Evolutionary conservation across 1,284 basidiomycete genomes (phyloP).

Genomic region (Meripilus lineatus): DNA sequence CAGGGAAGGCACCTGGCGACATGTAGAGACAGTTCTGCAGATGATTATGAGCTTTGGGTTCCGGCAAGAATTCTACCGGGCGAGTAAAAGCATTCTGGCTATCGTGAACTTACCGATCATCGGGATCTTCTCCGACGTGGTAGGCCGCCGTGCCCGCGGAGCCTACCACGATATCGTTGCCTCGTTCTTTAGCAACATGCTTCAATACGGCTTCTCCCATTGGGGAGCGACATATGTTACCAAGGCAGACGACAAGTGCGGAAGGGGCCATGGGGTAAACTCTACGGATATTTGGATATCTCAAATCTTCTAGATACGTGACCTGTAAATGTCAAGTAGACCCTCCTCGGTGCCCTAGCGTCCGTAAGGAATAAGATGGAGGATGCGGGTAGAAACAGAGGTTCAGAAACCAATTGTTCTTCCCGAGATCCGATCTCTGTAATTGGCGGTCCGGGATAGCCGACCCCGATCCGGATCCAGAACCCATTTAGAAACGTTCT

Average conservation of each 20-base stretch:
- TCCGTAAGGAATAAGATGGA: no score
- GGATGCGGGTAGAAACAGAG: no score
- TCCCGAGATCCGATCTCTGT: no score
- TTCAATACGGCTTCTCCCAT: slow-evolving; percentile 76
- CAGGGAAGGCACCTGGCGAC: slow-evolving; percentile 45
- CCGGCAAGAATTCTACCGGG: neutral
- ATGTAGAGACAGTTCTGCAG: slow-evolving; percentile 54
- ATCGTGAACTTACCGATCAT: slow-evolving; percentile 58
- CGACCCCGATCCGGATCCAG: no score
- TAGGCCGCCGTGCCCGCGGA: slow-evolving; percentile 72
- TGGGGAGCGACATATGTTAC: slow-evolving; percentile 76
- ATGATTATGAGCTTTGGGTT: neutral
- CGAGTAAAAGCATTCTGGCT: no score
- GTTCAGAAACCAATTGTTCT: no score
- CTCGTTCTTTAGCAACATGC: slow-evolving; percentile 56
- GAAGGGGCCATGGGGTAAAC: slow-evolving; percentile 23
- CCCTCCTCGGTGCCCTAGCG: no score
- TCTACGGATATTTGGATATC: no score
- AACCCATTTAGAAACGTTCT: no score
- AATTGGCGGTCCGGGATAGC: no score
- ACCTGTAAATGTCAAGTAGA: no score
- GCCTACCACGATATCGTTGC: slow-evolving; percentile 60
- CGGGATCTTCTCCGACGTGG: slow-evolving; percentile 69
- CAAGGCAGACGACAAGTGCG: slow-evolving; percentile 70
- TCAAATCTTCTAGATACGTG: no score